A percentile compares a stretch with the other conserved stretches of the same genome.
Evolutionary conservation across 202 grass and related monocot genomes (phyloP).

Genomic region (Carex sylvatica): DNA sequence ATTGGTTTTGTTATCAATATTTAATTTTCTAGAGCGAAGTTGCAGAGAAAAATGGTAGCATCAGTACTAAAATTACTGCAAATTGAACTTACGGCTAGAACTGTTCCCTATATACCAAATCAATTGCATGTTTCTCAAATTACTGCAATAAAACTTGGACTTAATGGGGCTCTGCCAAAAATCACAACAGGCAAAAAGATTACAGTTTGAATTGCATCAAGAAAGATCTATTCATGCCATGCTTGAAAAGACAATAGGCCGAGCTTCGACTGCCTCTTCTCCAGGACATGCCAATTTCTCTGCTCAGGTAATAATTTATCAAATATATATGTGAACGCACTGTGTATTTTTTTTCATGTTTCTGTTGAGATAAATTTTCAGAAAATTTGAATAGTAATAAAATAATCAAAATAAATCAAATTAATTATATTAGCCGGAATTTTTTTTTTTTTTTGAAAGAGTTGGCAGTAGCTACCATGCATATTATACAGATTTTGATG

Average conservation of each 20-base stretch:
- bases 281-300: conserved; percentile 75
- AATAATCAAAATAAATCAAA: no score
- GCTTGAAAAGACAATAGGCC: conserved; percentile 69
- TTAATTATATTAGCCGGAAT: no score
- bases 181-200: conserved; percentile 47
- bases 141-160: not conserved
- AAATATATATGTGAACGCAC: not conserved
- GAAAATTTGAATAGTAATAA: no score
- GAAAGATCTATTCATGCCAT: conserved; percentile 62
- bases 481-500: no score
- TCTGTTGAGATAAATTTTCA: not conserved
- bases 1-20: not conserved
- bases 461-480: no score
- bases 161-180: not conserved
- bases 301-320: conserved; percentile 46
- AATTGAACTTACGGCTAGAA: not conserved
- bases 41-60: not conserved
- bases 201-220: conserved; percentile 73
- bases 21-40: not conserved
- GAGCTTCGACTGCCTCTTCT: conserved; percentile 66
- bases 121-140: not conserved
- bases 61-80: not conserved
- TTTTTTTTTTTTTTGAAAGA: no score
- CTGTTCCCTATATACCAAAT: not conserved
- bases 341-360: not conserved